phyloP scores from a whole-genome alignment of 1,284 basidiomycete genomes.

The Puccinia coronata region DNA sequence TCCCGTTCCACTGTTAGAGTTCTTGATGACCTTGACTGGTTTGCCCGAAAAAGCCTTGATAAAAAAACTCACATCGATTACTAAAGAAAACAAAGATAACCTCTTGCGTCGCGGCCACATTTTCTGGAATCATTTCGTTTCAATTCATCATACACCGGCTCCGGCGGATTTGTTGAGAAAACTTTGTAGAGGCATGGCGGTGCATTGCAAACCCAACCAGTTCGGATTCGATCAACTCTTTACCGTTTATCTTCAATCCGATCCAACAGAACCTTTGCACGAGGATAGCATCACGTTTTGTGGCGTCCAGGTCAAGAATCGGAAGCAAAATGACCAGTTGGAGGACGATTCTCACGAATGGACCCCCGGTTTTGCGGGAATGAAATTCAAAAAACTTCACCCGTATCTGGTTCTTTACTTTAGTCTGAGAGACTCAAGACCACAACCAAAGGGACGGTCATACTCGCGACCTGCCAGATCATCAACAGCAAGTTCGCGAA shows the following conservation, averaged over 20 bases:
- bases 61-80: not conserved
- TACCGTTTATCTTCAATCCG: not conserved
- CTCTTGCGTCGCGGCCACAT: not conserved
- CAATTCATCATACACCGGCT: not conserved
- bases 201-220: not conserved
- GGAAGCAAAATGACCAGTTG: not conserved
- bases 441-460: not conserved
- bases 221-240: not conserved
- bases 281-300: not conserved
- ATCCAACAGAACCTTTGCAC: not conserved
- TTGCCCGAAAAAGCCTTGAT: not conserved
- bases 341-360: not conserved
- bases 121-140: conserved; percentile 7
- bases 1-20: not conserved
- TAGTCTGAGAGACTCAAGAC: not conserved
- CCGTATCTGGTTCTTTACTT: not conserved
- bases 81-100: not conserved
- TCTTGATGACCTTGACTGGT: not conserved
- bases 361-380: not conserved
- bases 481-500: too few species aligned
- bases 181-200: not conserved
- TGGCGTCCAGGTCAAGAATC: not conserved
- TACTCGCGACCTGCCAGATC: not conserved
- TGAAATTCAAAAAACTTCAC: not conserved
- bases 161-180: not conserved